Percentiles rank a stretch among this genome's conserved stretches.
These are phyloP conservation scores for Penicillium sp. DNA, from an alignment of 2,329 filamentous ascomycete species.

Conservation along the genomic window DNA sequence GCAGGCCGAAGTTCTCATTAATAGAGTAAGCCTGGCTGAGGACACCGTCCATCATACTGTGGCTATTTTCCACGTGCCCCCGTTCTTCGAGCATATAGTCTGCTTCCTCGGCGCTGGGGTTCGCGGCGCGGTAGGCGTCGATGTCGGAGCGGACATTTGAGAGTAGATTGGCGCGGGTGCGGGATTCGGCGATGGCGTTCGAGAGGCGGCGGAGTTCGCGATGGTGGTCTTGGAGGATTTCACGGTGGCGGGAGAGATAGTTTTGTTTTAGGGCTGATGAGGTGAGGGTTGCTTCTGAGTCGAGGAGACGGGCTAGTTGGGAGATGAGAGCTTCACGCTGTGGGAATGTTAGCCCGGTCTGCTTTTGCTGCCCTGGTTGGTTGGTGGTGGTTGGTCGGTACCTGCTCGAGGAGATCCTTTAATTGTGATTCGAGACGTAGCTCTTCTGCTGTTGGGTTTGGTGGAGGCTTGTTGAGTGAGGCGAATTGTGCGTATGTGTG, in stretches of 20 bases:
- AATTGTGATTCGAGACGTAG: conserved; percentile 77
- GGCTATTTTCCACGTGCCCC: conserved; percentile 80
- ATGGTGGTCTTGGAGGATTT: conserved; percentile 85
- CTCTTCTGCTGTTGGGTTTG: conserved; percentile 86
- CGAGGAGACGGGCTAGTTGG: conserved; percentile 85
- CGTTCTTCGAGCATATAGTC: conserved; percentile 98
- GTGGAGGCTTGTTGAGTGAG: conserved; percentile 74
- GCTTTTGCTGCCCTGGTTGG: no score
- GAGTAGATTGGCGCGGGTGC: conserved; percentile 87
- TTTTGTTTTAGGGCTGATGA: conserved; percentile 96
- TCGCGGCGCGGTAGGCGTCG: conserved; percentile 79
- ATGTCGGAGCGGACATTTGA: conserved; percentile 92
- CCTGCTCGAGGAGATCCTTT: conserved; percentile 73
- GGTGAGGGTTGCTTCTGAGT: conserved; percentile 85
- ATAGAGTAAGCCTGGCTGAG: conserved; percentile 95
- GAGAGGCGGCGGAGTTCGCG: conserved; percentile 79
- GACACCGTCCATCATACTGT: conserved; percentile 86
- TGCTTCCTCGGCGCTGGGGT: conserved; percentile 81
- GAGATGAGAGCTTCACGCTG: conserved; percentile 81
- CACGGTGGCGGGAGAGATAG: conserved; percentile 87
- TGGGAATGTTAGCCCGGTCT: conserved; percentile 12
- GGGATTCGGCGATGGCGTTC: conserved; percentile 72
- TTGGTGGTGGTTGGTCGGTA: conserved; percentile 13
- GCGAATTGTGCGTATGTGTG: conserved; percentile 87
- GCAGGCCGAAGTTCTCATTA: conserved; percentile 84